These are phyloP conservation scores for Pichia kluyveri DNA, from an alignment of 805 yeast species.

Conservation along the genomic window DNA sequence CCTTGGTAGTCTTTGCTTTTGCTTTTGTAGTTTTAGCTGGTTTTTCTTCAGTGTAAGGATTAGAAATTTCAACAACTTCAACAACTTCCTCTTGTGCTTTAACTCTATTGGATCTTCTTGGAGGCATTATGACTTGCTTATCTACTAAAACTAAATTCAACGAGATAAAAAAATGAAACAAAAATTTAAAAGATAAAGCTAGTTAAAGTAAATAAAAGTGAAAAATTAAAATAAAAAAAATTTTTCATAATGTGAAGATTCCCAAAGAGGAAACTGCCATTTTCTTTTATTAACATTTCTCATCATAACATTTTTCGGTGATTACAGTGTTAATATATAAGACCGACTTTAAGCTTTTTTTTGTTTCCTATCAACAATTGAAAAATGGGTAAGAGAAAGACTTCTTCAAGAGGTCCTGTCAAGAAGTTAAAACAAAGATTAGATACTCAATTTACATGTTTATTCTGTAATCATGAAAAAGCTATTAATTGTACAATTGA, in stretches of 20 bases:
- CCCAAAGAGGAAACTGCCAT: neutral
- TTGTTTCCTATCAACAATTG: too few species aligned
- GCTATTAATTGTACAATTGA: conserved; percentile 85
- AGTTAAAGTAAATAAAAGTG: neutral
- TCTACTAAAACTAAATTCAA: neutral
- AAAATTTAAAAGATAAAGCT: neutral
- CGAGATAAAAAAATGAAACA: neutral
- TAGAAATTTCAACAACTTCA: neutral
- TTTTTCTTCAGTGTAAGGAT: neutral
- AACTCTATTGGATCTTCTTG: neutral
- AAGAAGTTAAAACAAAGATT: conserved; percentile 70
- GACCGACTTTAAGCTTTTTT: too few species aligned
- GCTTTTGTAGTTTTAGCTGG: neutral
- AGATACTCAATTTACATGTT: conserved; percentile 79
- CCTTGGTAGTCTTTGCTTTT: neutral
- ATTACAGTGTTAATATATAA: too few species aligned
- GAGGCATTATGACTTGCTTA: neutral
- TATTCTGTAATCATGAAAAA: conserved; percentile 92
- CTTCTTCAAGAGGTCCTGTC: conserved; percentile 65
- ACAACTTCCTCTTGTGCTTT: neutral
- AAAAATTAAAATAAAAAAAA: neutral
- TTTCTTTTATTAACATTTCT: neutral
- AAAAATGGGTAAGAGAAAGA: conserved; percentile 49
- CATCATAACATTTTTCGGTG: neutral
- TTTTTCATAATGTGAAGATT: neutral